Evolutionary conservation across 331 rosid species (phyloP).

Genomic region (Phaseolus coccineus): DNA sequence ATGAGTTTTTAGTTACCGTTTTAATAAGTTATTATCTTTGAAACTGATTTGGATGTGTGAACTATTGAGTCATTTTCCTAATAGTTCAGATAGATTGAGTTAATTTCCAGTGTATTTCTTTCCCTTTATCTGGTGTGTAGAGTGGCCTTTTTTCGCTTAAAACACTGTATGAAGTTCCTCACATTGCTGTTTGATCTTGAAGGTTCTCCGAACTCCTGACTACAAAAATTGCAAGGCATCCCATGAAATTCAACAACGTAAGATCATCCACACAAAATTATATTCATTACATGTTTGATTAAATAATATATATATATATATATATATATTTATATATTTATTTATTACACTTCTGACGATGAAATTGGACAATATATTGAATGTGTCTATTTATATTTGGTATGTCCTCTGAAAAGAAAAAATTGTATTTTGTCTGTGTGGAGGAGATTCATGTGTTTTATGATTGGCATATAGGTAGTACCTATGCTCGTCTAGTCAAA

Average conservation of each 20-base stretch:
- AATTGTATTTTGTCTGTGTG: not conserved
- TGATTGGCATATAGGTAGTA: not conserved
- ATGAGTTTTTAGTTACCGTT: not conserved
- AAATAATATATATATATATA: not conserved
- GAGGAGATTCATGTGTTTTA: not conserved
- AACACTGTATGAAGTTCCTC: constrained; percentile 38
- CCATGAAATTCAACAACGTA: constrained; percentile 72
- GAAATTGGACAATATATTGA: not conserved
- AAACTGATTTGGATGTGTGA: not conserved
- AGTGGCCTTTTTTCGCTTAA: constrained; percentile 27
- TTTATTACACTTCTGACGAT: not conserved
- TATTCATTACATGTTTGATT: constrained; percentile 19
- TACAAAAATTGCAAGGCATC: constrained; percentile 74
- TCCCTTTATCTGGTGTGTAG: not conserved
- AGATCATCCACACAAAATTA: constrained; percentile 40
- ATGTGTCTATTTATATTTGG: not conserved
- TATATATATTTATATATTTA: too few relatives aligned
- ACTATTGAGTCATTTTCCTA: not conserved
- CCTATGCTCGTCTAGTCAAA: not conserved
- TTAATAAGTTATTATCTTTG: not conserved
- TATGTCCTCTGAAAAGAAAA: constrained; percentile 7
- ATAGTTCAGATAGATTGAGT: not conserved
- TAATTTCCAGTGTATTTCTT: not conserved
- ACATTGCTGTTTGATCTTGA: constrained; percentile 50
- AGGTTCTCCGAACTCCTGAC: constrained; percentile 72